Conservation (phyloP, 2,329 filamentous ascomycete genomes). For the Dendrostoma leiphaemia region DNA sequence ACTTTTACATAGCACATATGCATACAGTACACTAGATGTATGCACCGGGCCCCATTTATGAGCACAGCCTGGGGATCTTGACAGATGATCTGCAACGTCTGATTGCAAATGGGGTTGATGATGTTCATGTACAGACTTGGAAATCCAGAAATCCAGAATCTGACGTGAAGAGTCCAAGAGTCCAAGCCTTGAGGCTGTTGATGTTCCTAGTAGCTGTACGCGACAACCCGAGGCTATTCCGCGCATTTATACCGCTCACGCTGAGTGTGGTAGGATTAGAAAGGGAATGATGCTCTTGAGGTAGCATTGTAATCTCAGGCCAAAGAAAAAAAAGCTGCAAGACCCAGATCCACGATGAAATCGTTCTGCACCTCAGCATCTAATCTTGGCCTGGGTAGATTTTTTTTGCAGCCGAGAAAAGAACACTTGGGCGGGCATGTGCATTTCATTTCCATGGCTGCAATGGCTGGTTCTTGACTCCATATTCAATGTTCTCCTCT, state of each 20-base stretch:
- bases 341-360: background rate
- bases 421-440: background rate
- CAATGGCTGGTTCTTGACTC: no score
- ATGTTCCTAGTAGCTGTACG: no score
- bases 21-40: background rate
- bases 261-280: background rate
- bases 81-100: background rate
- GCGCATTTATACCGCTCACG: background rate
- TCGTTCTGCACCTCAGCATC: background rate
- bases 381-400: no score
- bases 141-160: background rate
- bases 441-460: background rate
- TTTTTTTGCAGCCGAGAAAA: background rate
- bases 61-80: background rate
- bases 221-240: background rate
- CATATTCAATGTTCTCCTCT: background rate
- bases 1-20: no score
- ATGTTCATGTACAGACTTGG: background rate
- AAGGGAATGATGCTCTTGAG: background rate
- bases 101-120: no score
- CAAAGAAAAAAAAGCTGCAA: background rate
- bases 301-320: background rate
- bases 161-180: background rate
- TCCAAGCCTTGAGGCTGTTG: background rate
- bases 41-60: background rate